Evolutionary conservation across 2,329 filamentous ascomycete species (phyloP).

Genomic region (Zymoseptoria tritici): DNA sequence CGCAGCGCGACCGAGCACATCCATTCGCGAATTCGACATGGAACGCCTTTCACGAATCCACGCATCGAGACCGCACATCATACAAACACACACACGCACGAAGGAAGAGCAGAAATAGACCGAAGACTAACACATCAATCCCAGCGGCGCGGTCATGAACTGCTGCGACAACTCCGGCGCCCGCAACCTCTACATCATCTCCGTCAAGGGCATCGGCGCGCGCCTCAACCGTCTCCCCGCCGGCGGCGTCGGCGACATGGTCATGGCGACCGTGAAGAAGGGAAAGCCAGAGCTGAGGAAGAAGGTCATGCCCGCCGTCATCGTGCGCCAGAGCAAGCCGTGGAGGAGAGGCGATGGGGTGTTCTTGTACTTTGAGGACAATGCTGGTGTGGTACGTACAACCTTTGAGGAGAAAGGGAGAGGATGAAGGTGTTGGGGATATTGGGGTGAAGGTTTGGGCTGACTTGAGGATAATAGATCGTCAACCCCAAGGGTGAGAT

Average conservation of each 20-base stretch:
- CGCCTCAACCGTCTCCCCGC: conserved; percentile 95
- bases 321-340: conserved; percentile 97
- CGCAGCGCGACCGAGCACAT: background rate
- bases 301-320: conserved; percentile 99
- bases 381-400: conserved; percentile 72
- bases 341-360: conserved; percentile 98
- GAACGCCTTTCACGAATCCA: background rate
- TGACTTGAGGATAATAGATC: conserved; percentile 52
- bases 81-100: background rate
- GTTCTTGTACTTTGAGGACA: conserved; percentile 99
- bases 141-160: conserved; percentile 98
- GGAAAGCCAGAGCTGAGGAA: conserved; percentile 99
- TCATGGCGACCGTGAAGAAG: conserved; percentile 99
- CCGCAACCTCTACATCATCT: conserved; percentile 98
- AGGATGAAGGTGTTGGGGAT: too few relatives aligned
- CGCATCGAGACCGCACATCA: background rate
- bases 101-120: background rate
- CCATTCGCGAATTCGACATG: background rate
- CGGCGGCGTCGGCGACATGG: conserved; percentile 98
- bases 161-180: conserved; percentile 99
- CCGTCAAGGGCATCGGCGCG: conserved; percentile 97
- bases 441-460: too few relatives aligned
- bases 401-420: too few relatives aligned
- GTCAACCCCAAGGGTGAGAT: conserved; percentile 99
- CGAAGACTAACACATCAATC: conserved; percentile 8